Evolutionary conservation across 2,329 filamentous ascomycete species (phyloP), one percentile per base, ranked within the genome.

Genomic region (Hypoxylon sp.): DNA sequence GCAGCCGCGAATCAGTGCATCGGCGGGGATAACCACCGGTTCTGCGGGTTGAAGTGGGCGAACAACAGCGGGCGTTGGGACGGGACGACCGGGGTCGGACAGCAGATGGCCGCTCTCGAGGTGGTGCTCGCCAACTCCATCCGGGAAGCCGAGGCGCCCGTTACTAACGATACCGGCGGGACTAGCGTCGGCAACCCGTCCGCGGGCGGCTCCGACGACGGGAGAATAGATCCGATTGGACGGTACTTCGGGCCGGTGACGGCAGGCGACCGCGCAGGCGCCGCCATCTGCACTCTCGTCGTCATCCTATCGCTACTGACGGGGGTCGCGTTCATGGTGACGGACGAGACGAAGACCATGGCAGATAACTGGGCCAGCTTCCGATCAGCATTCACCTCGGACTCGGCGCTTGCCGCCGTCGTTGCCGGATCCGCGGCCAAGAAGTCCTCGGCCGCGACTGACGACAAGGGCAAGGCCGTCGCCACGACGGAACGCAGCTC

Each of bases 61-160:
- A 77, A 80, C 49, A 75, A 79, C 53, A 71, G 70, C 4, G 76
- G 73, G 0, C 72, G 73, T 7, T 89, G 81, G 73, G 86, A 89
- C 69, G 83, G 84, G 20, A 78, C 77, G 1, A 81, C 78, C 5
- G 88, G 87, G 5, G 82, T 90, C 2, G 88, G 88, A 4, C 86
- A 90, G 71, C 87, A 90, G 73, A 90, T 91, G 88, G 81, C 84
- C 1, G 86, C 84, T 2, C 76, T 90, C 70, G 85, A 89, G 67
- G 79, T 88, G 8, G 81, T 88, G 5, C 79, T 90, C 41, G 81
- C 82, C 31, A 87, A 84, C 65, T 78, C 88, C 70, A 82, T 88
- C 46, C 65, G 77, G 29, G 60, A 78, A 60, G 75, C 72, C 6
- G 67, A 73, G 10, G 58, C 67, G 1, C 76, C 77, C 3, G 71